Evolutionary conservation across 768 basidiomycete genomes (phyloP).

Genomic region (Pleurotus sapidus): DNA sequence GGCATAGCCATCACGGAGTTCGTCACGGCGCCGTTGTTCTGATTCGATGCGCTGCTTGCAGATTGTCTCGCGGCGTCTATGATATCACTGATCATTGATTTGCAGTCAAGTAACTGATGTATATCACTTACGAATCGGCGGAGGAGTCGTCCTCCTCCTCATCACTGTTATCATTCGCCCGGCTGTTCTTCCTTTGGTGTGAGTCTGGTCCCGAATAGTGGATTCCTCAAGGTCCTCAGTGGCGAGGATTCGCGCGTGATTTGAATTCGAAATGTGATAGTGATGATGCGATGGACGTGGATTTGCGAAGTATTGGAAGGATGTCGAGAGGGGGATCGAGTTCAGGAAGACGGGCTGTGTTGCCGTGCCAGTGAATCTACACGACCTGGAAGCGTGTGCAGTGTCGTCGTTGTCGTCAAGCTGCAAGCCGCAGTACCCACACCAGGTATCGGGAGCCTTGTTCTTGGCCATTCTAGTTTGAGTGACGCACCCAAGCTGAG

Average conservation of each 20-base stretch:
- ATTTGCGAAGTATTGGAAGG: conserved; percentile 1
- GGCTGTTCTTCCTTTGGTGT: conserved; percentile 42
- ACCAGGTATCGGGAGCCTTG: neutral
- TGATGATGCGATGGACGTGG: neutral
- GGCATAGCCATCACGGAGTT: conserved; percentile 89
- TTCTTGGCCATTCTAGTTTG: neutral
- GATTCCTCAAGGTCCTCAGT: too few relatives aligned
- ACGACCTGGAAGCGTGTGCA: neutral
- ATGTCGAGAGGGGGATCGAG: too few relatives aligned
- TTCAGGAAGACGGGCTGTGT: neutral
- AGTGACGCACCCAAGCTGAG: conserved; percentile 60
- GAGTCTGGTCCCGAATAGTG: too few relatives aligned
- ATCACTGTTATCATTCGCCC: conserved; percentile 66
- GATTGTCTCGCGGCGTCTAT: conserved; percentile 81
- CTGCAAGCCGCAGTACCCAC: conserved; percentile 3
- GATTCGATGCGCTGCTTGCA: conserved; percentile 93
- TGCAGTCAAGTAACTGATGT: neutral
- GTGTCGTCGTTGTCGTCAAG: neutral
- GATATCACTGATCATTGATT: conserved; percentile 4
- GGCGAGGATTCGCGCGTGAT: too few relatives aligned
- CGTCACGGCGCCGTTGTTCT: conserved; percentile 88
- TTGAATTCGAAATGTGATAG: conserved; percentile 1
- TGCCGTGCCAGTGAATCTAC: too few relatives aligned
- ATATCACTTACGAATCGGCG: conserved; percentile 49
- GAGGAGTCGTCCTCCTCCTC: conserved; percentile 70